Base-by-base conservation (phyloP, 148 eudicot species). In the Dysphania ambrosioides region DNA sequence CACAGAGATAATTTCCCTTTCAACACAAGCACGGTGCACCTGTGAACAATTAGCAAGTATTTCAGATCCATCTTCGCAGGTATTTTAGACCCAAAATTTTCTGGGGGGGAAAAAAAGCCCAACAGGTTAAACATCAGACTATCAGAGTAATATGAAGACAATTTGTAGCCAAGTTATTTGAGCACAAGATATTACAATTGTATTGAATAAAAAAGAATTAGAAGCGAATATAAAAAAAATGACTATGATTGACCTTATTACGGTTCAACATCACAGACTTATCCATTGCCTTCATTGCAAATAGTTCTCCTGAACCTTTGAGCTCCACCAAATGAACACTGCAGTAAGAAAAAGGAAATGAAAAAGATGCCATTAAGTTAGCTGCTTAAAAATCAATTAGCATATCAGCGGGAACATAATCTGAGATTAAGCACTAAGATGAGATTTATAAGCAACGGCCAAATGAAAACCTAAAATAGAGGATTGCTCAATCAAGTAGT, bases 251-350 rank as follows among this genome's bases (percentile, higher is more conserved):
- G 13, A 95, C 99, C 99, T 95, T 95, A 81, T 95, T 95, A 56
- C 99, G 99, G 53, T 86, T 89, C 81, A 95, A 58, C 99, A 95
- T 95, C 69, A 87, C 81, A 56, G 92, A 83, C 81, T 92, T 95
- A 66, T 95, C 99, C 99, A 95, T 95, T 71, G 97, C 97, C 83
- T 95, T 95, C 99, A 95, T 95, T 63, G 97, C 99, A 72, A 85
- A 95, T 61, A 95, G 79, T 75, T 87, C 88, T 65, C 90, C 97
- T 30, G 87, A 83, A 47, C 96, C 96, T 82, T 85, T 86, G 72
- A 95, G 83, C 86, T 95, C 99, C 83, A 95, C 99, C 89, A 95
- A 81, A 79, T 95, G 99, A 80, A 95, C 97, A 75, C 99, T 95
- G 92, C 83, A 84, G 55, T 31, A 67, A 47, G n/a, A 26, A 26